Evolutionary conservation across 371 early-diverging fungal genomes (phyloP).

Genomic region (Encephalitozoon hellem): DNA sequence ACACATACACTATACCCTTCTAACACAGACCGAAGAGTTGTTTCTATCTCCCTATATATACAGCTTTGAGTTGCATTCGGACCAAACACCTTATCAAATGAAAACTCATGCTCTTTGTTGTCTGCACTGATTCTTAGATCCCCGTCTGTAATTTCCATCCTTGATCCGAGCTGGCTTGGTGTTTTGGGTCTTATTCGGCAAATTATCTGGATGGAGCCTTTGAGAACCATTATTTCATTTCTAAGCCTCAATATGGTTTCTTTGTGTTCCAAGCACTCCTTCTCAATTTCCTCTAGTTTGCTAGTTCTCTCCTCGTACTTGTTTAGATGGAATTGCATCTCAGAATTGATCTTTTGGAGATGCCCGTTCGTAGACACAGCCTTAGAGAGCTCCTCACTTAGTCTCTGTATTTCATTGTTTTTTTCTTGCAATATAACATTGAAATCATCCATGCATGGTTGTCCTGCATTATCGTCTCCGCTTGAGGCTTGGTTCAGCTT

Average conservation of each 20-base stretch:
- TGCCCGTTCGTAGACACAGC: constrained; percentile 7
- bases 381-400: not conserved
- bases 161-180: not conserved
- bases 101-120: constrained; percentile 64
- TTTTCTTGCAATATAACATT: not conserved
- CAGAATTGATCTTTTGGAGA: not conserved
- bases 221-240: constrained; percentile 66
- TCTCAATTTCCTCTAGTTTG: not conserved
- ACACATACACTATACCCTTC: constrained; percentile 95
- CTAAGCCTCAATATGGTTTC: constrained; percentile 15
- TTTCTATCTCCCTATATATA: constrained; percentile 83
- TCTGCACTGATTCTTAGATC: constrained; percentile 59
- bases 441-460: not conserved
- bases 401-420: not conserved
- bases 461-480: not conserved
- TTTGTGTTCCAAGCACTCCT: not conserved
- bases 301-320: not conserved
- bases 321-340: not conserved
- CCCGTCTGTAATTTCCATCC: not conserved
- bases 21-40: constrained; percentile 79
- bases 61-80: constrained; percentile 67
- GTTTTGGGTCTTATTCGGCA: constrained; percentile 75
- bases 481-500: not conserved
- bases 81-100: constrained; percentile 77
- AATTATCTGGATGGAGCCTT: constrained; percentile 90